phyloP scores from a whole-genome alignment of 768 basidiomycete species.

The Cyclocybe cylindracea region DNA sequence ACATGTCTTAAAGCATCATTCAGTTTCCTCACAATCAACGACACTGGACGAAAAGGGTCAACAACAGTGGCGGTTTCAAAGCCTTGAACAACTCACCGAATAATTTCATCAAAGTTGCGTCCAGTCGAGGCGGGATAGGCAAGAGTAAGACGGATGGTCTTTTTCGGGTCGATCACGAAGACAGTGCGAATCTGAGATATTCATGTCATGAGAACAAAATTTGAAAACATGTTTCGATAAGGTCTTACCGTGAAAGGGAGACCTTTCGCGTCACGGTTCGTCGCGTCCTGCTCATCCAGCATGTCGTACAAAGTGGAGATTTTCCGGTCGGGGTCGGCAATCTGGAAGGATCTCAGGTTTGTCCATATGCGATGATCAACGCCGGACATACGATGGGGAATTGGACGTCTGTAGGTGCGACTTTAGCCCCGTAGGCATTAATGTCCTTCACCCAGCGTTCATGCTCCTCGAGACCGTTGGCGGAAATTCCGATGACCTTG shows the following conservation, averaged over 20 bases:
- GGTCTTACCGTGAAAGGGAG: constrained; percentile 85
- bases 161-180: constrained; percentile 96
- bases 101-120: constrained; percentile 79
- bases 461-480: constrained; percentile 87
- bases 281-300: constrained; percentile 94
- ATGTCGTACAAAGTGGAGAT: constrained; percentile 91
- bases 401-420: constrained; percentile 70
- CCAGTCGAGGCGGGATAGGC: constrained; percentile 96
- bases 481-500: constrained; percentile 92
- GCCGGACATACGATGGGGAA: constrained; percentile 83
- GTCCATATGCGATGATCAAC: not conserved
- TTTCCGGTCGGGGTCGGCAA: constrained; percentile 88
- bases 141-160: constrained; percentile 87
- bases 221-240: constrained; percentile 3
- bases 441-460: constrained; percentile 88
- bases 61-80: not conserved
- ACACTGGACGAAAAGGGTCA: constrained; percentile 43
- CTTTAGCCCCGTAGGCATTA: constrained; percentile 72
- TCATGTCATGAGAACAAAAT: constrained; percentile 3
- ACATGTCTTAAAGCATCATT: constrained; percentile 2
- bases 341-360: constrained; percentile 43
- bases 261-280: constrained; percentile 83
- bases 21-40: constrained; percentile 59
- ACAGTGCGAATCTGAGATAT: constrained; percentile 82
- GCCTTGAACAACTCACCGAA: constrained; percentile 35